Evolutionary conservation across 768 basidiomycete genomes (phyloP), one percentile per base, ranked within the genome.

Genomic region (Inosperma sp.): DNA sequence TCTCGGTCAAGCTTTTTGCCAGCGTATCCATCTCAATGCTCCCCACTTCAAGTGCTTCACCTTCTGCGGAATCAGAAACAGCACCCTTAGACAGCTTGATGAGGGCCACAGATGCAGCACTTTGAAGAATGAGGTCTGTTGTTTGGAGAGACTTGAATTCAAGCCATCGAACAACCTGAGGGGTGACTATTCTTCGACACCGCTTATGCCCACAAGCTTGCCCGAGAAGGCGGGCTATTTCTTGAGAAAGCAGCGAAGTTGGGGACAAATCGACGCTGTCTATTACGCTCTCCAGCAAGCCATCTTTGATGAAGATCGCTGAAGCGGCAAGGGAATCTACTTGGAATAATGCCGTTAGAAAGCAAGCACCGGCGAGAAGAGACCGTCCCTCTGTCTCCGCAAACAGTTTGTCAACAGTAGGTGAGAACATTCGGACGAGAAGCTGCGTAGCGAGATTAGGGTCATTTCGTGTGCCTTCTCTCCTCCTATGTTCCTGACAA

Each of bases 271-370:
- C 91, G 21, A 84, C 75, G 12, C 76, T 75, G 59, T 93, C 89
- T 61, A 81, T 73, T 45, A 92, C 67, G 37, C 76, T 75, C 31
- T 86, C 82, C 26, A 84, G 58, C 13, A 85, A 64, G 3, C 81
- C 83, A 52, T 88, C 84, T 43, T 75, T 72, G 30, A 70, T 65
- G 50, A 93, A 82, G 47, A 94, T 80, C 19, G 73, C 58, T 8
- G 82, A 72, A 8, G 88, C 91, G 1, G 81, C 70, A 45, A 76
- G 69, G 67, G 82, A 77, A 57, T 91, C 88, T n/a, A 92, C 81
- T 62, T 92, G 88, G 60, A 92, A 90, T 16, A 94, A 70, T 1
- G 88, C 88, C n/a, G 77, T 72, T 42, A 93, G 72, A 63, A 91
- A 84, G 1, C 81, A 76, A 31, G 86, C 66, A 9, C 81, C 83